Evolutionary conservation across 257 asterid genomes (phyloP).

Genomic region (Ilex aquifolium): DNA sequence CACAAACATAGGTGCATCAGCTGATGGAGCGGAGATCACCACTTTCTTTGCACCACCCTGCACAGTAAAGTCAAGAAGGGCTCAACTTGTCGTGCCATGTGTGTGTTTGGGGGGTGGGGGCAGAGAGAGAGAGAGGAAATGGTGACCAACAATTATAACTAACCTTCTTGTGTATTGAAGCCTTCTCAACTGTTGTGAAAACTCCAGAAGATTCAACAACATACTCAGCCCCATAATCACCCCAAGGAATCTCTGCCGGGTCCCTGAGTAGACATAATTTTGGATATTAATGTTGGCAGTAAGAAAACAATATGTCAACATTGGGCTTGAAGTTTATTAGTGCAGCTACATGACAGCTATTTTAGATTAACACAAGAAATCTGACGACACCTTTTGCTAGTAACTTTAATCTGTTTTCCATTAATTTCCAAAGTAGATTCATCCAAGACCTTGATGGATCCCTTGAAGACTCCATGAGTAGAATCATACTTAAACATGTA

Average conservation of each 20-base stretch:
- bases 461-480: constrained; percentile 85
- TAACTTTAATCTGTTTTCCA: constrained; percentile 74
- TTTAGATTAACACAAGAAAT: background rate
- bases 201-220: constrained; percentile 95
- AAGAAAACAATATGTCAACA: background rate
- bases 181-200: constrained; percentile 81
- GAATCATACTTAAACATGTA: constrained; percentile 98
- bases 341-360: background rate
- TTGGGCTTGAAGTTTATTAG: background rate
- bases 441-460: constrained; percentile 63
- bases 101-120: background rate
- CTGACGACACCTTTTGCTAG: constrained; percentile 58
- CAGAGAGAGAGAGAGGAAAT: background rate
- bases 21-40: constrained; percentile 97
- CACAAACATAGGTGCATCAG: constrained; percentile 99
- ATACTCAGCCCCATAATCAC: constrained; percentile 83
- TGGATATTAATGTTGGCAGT: background rate
- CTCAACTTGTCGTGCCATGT: background rate
- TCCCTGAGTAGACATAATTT: constrained; percentile 33
- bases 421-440: constrained; percentile 87
- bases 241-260: constrained; percentile 97
- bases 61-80: constrained; percentile 16
- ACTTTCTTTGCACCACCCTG: constrained; percentile 99
- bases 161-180: constrained; percentile 85
- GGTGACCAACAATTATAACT: constrained; percentile 7